These are phyloP conservation scores for Chytriomyces confervae DNA, from an alignment of 192 early-diverging fungal genomes.

Conservation along the genomic window DNA sequence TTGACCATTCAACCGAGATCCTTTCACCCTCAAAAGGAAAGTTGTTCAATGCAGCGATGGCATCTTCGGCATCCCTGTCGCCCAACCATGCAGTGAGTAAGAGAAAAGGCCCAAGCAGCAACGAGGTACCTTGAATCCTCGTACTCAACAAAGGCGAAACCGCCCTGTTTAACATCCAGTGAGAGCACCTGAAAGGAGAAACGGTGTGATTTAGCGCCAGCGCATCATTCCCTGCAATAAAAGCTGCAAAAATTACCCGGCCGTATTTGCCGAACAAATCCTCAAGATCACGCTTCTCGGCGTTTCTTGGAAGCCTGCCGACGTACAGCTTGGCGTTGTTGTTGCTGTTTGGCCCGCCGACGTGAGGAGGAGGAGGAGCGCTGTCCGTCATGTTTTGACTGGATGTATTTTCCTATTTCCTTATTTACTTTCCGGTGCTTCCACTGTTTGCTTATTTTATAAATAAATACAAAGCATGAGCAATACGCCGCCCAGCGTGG, in stretches of 20 bases:
- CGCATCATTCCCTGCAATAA: background rate
- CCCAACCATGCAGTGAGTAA: too few relatives aligned
- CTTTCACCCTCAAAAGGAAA: slow-evolving; percentile 52
- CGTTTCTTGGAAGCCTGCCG: slow-evolving; percentile 46
- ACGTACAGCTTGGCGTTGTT: slow-evolving; percentile 55
- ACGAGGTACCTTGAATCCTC: background rate
- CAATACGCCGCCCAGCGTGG: too few relatives aligned
- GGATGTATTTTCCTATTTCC: too few relatives aligned
- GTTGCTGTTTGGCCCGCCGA: background rate
- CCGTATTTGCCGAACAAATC: slow-evolving; percentile 56
- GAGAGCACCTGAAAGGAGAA: slow-evolving; percentile 19
- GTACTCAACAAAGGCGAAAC: slow-evolving; percentile 62
- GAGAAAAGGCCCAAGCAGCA: too few relatives aligned
- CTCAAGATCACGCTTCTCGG: slow-evolving; percentile 52
- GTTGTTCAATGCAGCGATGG: slow-evolving; percentile 52
- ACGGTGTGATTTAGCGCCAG: background rate
- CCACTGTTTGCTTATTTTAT: too few relatives aligned
- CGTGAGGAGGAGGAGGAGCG: too few relatives aligned
- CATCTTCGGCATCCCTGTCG: slow-evolving; percentile 51
- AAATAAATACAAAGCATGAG: too few relatives aligned
- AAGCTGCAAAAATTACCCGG: slow-evolving; percentile 17
- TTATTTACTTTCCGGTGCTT: too few relatives aligned
- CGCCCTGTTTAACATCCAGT: slow-evolving; percentile 59
- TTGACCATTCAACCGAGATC: slow-evolving; percentile 54
- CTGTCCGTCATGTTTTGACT: too few relatives aligned